A percentile compares a stretch with the other conserved stretches of the same genome.
These are phyloP conservation scores for Limtongia smithiae DNA, from an alignment of 805 yeast species.

Conservation along the genomic window DNA sequence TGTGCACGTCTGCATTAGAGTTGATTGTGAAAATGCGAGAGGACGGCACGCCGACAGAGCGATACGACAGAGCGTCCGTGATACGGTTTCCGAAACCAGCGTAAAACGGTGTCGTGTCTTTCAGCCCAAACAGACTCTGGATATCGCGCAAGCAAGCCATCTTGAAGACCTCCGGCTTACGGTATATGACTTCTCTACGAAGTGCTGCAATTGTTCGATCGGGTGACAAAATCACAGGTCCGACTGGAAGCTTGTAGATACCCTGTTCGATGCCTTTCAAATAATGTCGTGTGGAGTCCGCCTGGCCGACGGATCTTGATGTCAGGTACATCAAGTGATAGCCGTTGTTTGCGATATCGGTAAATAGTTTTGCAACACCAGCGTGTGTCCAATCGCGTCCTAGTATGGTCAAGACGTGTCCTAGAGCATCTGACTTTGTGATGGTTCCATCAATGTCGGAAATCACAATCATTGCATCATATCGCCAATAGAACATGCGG, in stretches of 20 bases:
- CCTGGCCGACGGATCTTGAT: slow-evolving; percentile 92
- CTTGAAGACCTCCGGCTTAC: slow-evolving; percentile 97
- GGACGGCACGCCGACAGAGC: slow-evolving; percentile 90
- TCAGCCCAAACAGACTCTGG: slow-evolving; percentile 56
- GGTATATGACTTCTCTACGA: slow-evolving; percentile 82
- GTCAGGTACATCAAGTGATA: slow-evolving; percentile 91
- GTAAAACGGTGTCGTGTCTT: slow-evolving; percentile 55
- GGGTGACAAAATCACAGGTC: slow-evolving; percentile 93
- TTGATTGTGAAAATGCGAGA: slow-evolving; percentile 93
- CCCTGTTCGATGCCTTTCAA: slow-evolving; percentile 76
- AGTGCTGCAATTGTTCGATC: slow-evolving; percentile 96
- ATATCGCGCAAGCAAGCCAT: slow-evolving; percentile 94
- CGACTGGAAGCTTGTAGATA: slow-evolving; percentile 61
- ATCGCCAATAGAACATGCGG: slow-evolving; percentile 77
- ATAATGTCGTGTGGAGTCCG: slow-evolving; percentile 86
- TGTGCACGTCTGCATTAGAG: slow-evolving; percentile 94
- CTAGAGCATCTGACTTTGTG: slow-evolving; percentile 95
- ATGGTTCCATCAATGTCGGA: slow-evolving; percentile 98
- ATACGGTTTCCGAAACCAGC: slow-evolving; percentile 98
- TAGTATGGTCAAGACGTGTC: slow-evolving; percentile 87
- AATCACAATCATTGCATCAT: slow-evolving; percentile 82
- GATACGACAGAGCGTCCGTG: slow-evolving; percentile 91
- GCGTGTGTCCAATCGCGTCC: slow-evolving; percentile 98
- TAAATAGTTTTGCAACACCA: slow-evolving; percentile 88
- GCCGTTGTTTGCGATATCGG: slow-evolving; percentile 83